These are phyloP conservation scores for Chytridium lagenaria DNA, from an alignment of 371 early-diverging fungal species.

Conservation along the genomic window DNA sequence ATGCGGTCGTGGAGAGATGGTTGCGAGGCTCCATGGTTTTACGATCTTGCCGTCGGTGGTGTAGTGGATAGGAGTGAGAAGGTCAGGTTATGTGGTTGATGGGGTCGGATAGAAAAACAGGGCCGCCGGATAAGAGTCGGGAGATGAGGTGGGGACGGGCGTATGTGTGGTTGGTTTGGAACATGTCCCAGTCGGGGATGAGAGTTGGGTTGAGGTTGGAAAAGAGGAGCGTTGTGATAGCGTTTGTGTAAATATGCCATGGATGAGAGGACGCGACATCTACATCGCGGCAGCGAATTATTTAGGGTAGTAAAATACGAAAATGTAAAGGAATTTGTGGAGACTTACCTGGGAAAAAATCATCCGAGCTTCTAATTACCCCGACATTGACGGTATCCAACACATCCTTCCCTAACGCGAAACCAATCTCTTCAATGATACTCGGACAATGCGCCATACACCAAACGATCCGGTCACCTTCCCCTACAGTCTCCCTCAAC, in stretches of 20 bases:
- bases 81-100: too few relatives aligned
- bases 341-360: constrained; percentile 57
- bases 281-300: not conserved
- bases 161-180: constrained; percentile 56
- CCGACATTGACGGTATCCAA: not conserved
- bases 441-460: constrained; percentile 52
- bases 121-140: constrained; percentile 55
- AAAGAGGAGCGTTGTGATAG: constrained; percentile 48
- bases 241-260: constrained; percentile 60
- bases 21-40: constrained; percentile 22
- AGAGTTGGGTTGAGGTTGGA: not conserved
- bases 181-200: constrained; percentile 63
- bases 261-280: constrained; percentile 50
- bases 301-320: not conserved
- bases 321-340: too few relatives aligned
- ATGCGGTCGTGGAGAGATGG: not conserved
- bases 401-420: too few relatives aligned
- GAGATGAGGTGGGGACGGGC: constrained; percentile 56
- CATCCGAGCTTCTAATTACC: constrained; percentile 51
- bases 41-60: too few relatives aligned
- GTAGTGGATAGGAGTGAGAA: too few relatives aligned
- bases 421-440: constrained; percentile 35
- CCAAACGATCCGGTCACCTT: constrained; percentile 38
- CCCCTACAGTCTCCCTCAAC: constrained; percentile 27
- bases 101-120: constrained; percentile 56